Conservation (phyloP, 495 filamentous ascomycete genomes). For the Penicillium alfredii region DNA sequence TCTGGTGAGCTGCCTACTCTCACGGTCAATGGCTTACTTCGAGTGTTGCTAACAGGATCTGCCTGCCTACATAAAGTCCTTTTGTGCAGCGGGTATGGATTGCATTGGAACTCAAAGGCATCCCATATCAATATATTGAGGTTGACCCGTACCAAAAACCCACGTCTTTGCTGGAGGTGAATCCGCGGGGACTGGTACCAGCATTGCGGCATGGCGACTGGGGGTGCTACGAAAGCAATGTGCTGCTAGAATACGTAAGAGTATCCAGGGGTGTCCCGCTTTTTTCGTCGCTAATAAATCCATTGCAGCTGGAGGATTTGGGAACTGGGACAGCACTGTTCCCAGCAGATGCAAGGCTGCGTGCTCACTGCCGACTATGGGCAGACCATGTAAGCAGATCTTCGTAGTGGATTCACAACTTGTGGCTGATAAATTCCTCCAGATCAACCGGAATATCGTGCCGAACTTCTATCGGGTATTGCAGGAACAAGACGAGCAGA, state of each 20-base stretch:
- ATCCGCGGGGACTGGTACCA: constrained; percentile 83
- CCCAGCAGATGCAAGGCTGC: constrained; percentile 54
- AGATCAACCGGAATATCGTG: constrained; percentile 80
- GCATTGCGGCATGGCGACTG: constrained; percentile 78
- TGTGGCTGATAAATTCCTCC: constrained; percentile 15
- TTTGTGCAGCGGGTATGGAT: constrained; percentile 98
- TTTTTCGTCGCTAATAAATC: constrained; percentile 5
- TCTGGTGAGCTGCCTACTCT: constrained; percentile 81
- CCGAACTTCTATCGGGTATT: constrained; percentile 76
- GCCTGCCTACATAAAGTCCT: constrained; percentile 35
- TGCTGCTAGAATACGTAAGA: constrained; percentile 83
- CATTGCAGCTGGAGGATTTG: constrained; percentile 68
- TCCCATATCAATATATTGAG: constrained; percentile 88
- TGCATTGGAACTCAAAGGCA: constrained; percentile 76
- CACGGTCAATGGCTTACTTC: too few relatives aligned
- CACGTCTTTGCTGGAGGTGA: constrained; percentile 69
- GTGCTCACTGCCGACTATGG: constrained; percentile 81
- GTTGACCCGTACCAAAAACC: constrained; percentile 85
- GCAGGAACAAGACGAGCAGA: constrained; percentile 59
- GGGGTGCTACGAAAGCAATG: constrained; percentile 81
- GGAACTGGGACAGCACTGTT: constrained; percentile 55
- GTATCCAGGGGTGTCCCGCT: not conserved
- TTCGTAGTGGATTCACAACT: not conserved
- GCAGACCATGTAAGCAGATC: constrained; percentile 65
- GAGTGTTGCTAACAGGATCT: constrained; percentile 13